These are phyloP conservation scores for Circinella umbellata DNA, from an alignment of 371 early-diverging fungal species.

Conservation along the genomic window DNA sequence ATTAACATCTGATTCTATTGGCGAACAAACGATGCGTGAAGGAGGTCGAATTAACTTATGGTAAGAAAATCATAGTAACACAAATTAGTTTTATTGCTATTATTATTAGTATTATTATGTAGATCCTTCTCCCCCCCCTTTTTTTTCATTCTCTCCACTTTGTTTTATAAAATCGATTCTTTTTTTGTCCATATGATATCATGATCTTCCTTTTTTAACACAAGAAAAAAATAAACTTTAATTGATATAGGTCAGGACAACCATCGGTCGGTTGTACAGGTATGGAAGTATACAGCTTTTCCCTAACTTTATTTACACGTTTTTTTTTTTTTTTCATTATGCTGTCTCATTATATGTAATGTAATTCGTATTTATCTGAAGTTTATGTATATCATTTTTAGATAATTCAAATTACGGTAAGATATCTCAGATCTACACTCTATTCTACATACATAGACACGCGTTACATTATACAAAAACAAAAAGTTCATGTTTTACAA, in stretches of 20 bases:
- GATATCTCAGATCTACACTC: not conserved
- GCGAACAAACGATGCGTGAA: slow-evolving; percentile 36
- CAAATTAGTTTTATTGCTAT: no score
- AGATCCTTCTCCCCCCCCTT: no score
- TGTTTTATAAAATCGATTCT: not conserved
- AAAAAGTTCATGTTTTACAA: no score
- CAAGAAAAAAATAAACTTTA: not conserved
- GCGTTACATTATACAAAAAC: no score
- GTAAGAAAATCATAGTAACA: slow-evolving; percentile 15
- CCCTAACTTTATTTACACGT: not conserved
- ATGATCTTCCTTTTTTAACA: no score
- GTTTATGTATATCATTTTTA: slow-evolving; percentile 2
- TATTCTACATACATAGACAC: not conserved
- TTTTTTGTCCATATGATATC: not conserved
- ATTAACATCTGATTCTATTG: slow-evolving; percentile 49
- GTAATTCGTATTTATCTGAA: not conserved
- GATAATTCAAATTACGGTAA: slow-evolving; percentile 48
- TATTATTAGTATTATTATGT: no score
- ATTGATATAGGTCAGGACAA: slow-evolving; percentile 27
- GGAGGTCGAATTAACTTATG: slow-evolving; percentile 44
- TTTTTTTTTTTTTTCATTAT: not conserved
- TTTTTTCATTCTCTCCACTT: no score
- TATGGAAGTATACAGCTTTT: slow-evolving; percentile 10
- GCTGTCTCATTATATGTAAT: not conserved
- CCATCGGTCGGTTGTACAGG: slow-evolving; percentile 45